Evolutionary conservation across 1,284 basidiomycete species (phyloP), one percentile per base, ranked within the genome.

Genomic region (Apiotrichum akiyoshidainum): DNA sequence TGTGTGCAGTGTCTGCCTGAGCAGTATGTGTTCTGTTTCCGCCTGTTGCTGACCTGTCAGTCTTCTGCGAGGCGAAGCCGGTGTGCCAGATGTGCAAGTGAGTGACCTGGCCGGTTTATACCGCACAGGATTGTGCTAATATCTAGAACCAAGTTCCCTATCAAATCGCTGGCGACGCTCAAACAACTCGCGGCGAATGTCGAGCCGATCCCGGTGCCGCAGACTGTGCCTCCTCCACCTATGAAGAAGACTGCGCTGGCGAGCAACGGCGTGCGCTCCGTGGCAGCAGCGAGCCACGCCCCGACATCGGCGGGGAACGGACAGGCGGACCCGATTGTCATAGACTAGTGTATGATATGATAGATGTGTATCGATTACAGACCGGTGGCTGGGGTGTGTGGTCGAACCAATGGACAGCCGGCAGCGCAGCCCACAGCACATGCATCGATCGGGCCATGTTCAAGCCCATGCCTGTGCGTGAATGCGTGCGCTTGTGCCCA

Each of bases 1-100:
- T 70, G 93, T 99, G 26, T 99, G 96, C 77, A 95, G 92, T 19
- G 92, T 97, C 39, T 97, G 93, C 73, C 79, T 97, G 45, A 94
- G 90, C 48, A 96, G 92, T 95, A 69, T 63, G 88, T 54, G 16
- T 21, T n/a, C 34, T 8, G 16, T 54, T 40, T 19, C 22, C 37
- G 19, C 4, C 44, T 34, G 45, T 57, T 19, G 44, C 48, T 51
- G 56, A 44, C 57, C 40, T 54, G 54, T 21, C 68, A 92, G 90
- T 93, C 69, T 96, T 94, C 77, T 96, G 92, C 72, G 85, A 89
- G 66, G 92, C 92, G 2, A 84, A 90, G n/a, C 89, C 92, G 0
- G 89, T 94, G 19, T 97, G 93, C 71, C 87, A 87, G 33, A 96
- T 93, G 34, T 97, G 93, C 81, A 85, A 89, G 89, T 87, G 56